Evolutionary conservation across 164 flowering plant genomes (phyloP).

Genomic region (Akebia trifoliata): DNA sequence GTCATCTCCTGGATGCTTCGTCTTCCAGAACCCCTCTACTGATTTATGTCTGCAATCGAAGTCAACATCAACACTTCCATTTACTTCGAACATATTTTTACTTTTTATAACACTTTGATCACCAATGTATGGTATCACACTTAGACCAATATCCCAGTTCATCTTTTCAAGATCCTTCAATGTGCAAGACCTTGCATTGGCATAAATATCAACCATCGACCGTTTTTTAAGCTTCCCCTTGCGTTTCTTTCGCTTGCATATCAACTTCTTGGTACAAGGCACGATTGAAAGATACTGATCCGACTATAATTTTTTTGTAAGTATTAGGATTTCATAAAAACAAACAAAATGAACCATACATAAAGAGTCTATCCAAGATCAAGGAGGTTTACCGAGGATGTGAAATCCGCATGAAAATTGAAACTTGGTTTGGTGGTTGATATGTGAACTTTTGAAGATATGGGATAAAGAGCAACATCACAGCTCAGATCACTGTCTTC

Average conservation of each 20-base stretch:
- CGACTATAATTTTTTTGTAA: no score
- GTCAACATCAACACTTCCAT: constrained; percentile 1
- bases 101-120: constrained; percentile 3
- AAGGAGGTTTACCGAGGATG: no score
- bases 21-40: not conserved
- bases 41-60: not conserved
- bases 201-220: constrained; percentile 21
- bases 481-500: constrained; percentile 7
- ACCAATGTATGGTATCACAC: not conserved
- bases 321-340: no score
- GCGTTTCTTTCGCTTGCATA: constrained; percentile 12
- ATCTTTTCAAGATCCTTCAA: constrained; percentile 19
- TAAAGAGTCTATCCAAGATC: no score
- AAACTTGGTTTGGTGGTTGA: not conserved
- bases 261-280: constrained; percentile 13
- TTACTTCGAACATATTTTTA: constrained; percentile 10
- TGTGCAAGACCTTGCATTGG: constrained; percentile 21
- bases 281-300: constrained; percentile 4
- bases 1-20: constrained; percentile 11
- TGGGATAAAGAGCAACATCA: constrained; percentile 2
- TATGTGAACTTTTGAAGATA: not conserved
- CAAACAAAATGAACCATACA: no score
- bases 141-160: constrained; percentile 2
- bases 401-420: not conserved
- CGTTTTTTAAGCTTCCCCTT: constrained; percentile 26